Evolutionary conservation across 371 early-diverging fungal genomes (phyloP).

Genomic region (Mortierella sp.): DNA sequence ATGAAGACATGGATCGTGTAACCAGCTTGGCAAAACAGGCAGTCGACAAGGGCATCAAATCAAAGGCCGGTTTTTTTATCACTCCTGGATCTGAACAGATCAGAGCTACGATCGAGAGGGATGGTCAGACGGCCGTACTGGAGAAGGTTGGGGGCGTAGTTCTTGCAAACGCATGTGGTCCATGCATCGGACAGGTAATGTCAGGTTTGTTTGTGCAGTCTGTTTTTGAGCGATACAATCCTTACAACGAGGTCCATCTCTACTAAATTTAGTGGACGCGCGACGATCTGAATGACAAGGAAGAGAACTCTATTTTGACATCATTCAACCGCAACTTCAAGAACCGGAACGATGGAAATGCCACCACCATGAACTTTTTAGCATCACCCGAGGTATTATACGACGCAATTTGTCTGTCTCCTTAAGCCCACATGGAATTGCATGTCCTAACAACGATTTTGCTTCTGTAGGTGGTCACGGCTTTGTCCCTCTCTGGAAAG

Average conservation of each 20-base stretch:
- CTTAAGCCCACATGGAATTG: too few relatives aligned
- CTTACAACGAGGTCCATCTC: not conserved
- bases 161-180: constrained; percentile 90
- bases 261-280: constrained; percentile 82
- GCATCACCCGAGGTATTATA: constrained; percentile 85
- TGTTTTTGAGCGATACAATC: too few relatives aligned
- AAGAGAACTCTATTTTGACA: constrained; percentile 91
- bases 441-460: not conserved
- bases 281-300: constrained; percentile 72
- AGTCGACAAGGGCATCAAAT: constrained; percentile 78
- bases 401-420: not conserved
- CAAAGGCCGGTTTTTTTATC: constrained; percentile 87
- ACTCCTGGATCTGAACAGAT: constrained; percentile 98
- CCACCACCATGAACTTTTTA: constrained; percentile 94
- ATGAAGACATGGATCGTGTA: constrained; percentile 94
- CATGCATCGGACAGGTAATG: constrained; percentile 85
- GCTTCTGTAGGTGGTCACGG: constrained; percentile 78
- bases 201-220: too few relatives aligned
- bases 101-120: constrained; percentile 94
- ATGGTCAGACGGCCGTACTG: constrained; percentile 88
- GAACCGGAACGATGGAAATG: constrained; percentile 95
- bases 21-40: constrained; percentile 90
- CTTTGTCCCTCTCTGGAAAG: constrained; percentile 90
- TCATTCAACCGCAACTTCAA: constrained; percentile 98
- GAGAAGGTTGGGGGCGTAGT: constrained; percentile 88